Evolutionary conservation across 129 eudicot genomes (phyloP), one percentile per base, ranked within the genome.

Genomic region (Flaveria sonorensis): DNA sequence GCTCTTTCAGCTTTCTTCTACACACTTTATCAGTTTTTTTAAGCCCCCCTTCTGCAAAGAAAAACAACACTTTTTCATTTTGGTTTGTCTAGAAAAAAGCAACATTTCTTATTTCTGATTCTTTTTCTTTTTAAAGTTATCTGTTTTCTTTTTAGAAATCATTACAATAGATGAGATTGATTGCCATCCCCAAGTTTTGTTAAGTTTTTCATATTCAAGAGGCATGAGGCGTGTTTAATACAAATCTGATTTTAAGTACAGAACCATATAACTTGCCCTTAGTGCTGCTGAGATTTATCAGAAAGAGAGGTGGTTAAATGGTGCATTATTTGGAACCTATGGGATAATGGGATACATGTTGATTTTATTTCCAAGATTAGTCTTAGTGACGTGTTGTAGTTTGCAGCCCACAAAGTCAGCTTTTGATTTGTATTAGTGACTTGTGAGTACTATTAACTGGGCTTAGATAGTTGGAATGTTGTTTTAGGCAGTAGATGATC

Each of bases 381-480:
- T 43, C 21, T 39, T 45, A 45, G 14, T 9, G 12, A 39, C 16
- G 15, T 30, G 18, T 43, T 43, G 36, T 68, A 45, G 57, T 11
- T 20, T 46, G 2, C 14, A 67, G 52, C 51, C 24, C 6, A n/a
- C 51, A 39, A 57, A 74, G n/a, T 18, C 26, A 15, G 30, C 13
- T 13, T n/a, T 60, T 57, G 42, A 57, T 57, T 14, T 40, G 68
- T 36, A 36, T 1, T 6, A 0, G 40, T 36, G 40, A 36, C 7
- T 63, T 42, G 26, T 23, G 59, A 62, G 36, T 57, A 43, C 23
- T 45, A 74, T 74, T 24, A 21, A 26, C 55, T 45, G 48, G 13
- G 11, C 48, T 20, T 56, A 73, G 68, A 60, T 23, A 10, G 61
- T 75, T 61, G 71, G 57, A 21, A 75, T 60, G 56, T 28, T 39